Base-by-base conservation (phyloP, 768 basidiomycete genomes). In the Multifurca ochricompacta region DNA sequence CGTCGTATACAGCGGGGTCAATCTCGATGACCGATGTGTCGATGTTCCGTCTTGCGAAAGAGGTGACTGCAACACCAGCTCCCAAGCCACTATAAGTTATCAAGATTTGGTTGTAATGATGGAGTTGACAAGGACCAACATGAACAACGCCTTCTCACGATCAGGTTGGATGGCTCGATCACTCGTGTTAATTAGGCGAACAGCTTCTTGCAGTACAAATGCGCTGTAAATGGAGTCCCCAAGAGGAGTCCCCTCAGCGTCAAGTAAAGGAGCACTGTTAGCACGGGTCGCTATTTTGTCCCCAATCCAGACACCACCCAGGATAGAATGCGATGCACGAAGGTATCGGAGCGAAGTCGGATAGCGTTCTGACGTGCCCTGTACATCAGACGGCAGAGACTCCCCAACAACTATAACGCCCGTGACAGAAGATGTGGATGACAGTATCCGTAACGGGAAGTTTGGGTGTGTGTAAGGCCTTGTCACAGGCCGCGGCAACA, bases 11-110 rank as follows among this genome's bases (percentile, higher is more conserved):
- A 1, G 80, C 85, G 32, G 90, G 89, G 65, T 97, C 95, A 56
- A 95, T 88, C 68, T 98, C 95, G n/a, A 94, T 79, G 44, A 95
- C 78, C 1, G 91, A 90, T 4, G 86, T 84, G 6, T 77, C 72
- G 25, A 94, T 70, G 18, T 76, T 76, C 57, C 90, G 87, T 23
- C 76, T 74, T 43, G 79, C 73, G 60, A 98, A 82, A 0, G 90
- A 77, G 39, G 81, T 78, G 0, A 90, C 85, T 3, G 89, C 83
- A 50, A 89, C 82, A 5, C 95, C 94, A 18, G 80, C 76, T 18
- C 95, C 95, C 30, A 97, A 79, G 10, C 95, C 95, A 68, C 94
- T 96, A 62, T 14, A 54, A 37, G 39, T 36, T 44, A 36, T 54
- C 51, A 36, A 64, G 48, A 13, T 48, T 37, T 19, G 21, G 30